A percentile compares a stretch with the other conserved stretches of the same genome.
Conservation (phyloP, 164 flowering plant species). For the Annona squamosa region DNA sequence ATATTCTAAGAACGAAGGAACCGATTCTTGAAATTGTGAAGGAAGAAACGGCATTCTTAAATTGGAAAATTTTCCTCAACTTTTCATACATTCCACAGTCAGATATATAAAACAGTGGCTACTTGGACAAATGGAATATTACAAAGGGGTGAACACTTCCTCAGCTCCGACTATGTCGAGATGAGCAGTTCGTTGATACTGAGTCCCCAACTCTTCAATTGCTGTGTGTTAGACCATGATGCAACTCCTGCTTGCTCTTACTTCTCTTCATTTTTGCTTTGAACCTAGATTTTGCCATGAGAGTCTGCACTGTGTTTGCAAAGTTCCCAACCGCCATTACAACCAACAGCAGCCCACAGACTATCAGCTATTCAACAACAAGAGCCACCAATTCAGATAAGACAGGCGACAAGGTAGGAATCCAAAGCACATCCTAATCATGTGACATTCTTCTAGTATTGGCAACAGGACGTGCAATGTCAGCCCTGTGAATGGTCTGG, state of each 20-base stretch:
- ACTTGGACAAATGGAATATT: neutral
- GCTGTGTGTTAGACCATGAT: slow-evolving; percentile 19
- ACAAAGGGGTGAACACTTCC: neutral
- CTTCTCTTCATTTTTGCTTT: slow-evolving; percentile 87
- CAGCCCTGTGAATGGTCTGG: no score
- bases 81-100: no score
- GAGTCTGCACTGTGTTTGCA: slow-evolving; percentile 74
- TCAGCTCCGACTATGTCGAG: neutral
- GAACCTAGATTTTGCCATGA: slow-evolving; percentile 74
- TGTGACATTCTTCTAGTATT: no score
- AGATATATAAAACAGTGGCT: no score
- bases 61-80: no score
- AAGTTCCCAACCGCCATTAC: slow-evolving; percentile 95
- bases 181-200: neutral
- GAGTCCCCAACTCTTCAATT: slow-evolving; percentile 1
- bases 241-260: slow-evolving; percentile 63
- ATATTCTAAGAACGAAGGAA: no score
- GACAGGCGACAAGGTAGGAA: no score
- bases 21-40: no score
- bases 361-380: slow-evolving; percentile 46
- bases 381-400: neutral
- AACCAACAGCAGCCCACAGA: slow-evolving; percentile 76
- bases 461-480: neutral
- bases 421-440: no score
- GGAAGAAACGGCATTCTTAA: no score